Percentiles rank a stretch among this genome's conserved stretches.
These are phyloP conservation scores for Harringtonia aguacate DNA, from an alignment of 2,329 filamentous ascomycete species.

Conservation along the genomic window DNA sequence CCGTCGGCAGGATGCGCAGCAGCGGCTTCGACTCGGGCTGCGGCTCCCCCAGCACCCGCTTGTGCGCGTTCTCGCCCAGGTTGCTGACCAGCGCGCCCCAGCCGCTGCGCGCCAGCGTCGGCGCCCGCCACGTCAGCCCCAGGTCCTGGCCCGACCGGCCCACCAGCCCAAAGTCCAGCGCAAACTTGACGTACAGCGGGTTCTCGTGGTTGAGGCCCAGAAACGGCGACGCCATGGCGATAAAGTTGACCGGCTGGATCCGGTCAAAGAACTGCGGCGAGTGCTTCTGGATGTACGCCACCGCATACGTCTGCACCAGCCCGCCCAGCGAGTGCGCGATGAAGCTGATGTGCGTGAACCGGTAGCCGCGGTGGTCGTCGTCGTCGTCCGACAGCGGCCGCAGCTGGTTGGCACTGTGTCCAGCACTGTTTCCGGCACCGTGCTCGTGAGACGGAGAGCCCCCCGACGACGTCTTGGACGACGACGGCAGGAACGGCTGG, in stretches of 20 bases:
- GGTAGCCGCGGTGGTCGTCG: conserved; percentile 48
- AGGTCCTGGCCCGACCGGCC: conserved; percentile 94
- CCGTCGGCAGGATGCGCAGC: conserved; percentile 78
- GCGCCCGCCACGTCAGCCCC: conserved; percentile 86
- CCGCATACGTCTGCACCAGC: conserved; percentile 82
- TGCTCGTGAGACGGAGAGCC: conserved; percentile 13
- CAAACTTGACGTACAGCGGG: conserved; percentile 93
- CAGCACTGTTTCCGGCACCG: not conserved
- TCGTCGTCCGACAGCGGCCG: no score
- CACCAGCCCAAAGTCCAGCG: conserved; percentile 88
- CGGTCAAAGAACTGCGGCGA: conserved; percentile 81
- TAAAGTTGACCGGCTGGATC: conserved; percentile 84
- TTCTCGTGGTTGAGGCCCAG: conserved; percentile 94
- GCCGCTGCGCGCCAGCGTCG: conserved; percentile 72
- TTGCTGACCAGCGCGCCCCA: conserved; percentile 84
- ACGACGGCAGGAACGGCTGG: conserved; percentile 73
- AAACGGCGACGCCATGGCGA: conserved; percentile 77
- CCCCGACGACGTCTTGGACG: conserved; percentile 38
- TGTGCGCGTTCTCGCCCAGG: conserved; percentile 57
- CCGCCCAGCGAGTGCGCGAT: conserved; percentile 87
- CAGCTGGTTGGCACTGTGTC: conserved; percentile 40
- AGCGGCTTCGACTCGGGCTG: conserved; percentile 82
- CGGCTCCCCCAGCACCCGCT: conserved; percentile 41
- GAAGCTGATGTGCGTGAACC: conserved; percentile 90
- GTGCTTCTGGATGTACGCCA: conserved; percentile 95